Conservation (phyloP, 129 eudicot species). For the Pulicaria dysenterica region DNA sequence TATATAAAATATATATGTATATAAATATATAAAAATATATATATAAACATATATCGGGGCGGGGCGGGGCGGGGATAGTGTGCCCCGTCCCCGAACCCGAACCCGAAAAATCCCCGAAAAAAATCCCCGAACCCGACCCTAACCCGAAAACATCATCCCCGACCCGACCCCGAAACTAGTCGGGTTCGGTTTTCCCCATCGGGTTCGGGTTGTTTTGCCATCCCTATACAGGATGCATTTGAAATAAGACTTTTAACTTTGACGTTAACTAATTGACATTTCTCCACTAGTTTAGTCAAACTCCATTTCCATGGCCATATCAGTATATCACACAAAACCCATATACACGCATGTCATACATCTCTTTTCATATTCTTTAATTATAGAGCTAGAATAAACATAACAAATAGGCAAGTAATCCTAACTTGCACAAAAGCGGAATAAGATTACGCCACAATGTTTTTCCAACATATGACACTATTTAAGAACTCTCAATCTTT, state of each 20-base stretch:
- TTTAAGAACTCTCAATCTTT: constrained; percentile 22
- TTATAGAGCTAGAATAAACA: constrained; percentile 15
- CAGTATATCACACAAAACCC: constrained; percentile 21
- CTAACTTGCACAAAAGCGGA: constrained; percentile 21
- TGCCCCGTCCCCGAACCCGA: no score
- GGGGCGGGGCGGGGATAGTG: no score
- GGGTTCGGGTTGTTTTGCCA: no score
- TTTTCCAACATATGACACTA: constrained; percentile 17
- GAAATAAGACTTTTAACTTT: neutral
- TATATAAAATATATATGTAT: no score
- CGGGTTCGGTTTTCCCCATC: no score
- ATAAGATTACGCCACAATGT: constrained; percentile 29
- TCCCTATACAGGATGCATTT: neutral
- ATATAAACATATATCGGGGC: no score
- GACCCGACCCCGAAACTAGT: no score
- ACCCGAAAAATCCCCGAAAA: no score
- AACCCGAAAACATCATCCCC: no score
- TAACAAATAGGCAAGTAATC: constrained; percentile 26
- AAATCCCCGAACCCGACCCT: no score
- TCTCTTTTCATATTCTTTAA: constrained; percentile 23
- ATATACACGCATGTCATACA: constrained; percentile 21
- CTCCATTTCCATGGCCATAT: no score
- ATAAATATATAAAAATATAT: no score
- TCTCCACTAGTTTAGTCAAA: constrained; percentile 13
- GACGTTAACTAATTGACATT: neutral